phyloP scores from a whole-genome alignment of 805 yeast species.

The Schwanniomyces yamadae region DNA sequence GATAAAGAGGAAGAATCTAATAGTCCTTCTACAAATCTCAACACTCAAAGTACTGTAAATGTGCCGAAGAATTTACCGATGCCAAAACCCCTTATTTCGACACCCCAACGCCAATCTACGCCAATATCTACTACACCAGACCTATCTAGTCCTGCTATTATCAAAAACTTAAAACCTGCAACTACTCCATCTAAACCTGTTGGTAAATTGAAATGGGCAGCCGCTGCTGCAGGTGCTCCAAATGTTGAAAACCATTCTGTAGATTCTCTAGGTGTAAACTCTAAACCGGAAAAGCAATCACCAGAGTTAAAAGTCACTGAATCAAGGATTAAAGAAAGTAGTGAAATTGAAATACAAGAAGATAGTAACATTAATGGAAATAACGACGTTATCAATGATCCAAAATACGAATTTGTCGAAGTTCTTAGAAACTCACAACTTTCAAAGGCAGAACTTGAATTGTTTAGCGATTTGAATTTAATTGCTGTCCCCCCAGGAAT shows the following conservation, averaged over 20 bases:
- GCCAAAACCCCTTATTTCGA: not conserved
- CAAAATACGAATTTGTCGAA: constrained; percentile 16
- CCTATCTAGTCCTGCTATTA: constrained; percentile 36
- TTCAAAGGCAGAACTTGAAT: constrained; percentile 27
- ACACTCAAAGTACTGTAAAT: not conserved
- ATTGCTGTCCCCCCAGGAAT: constrained; percentile 41
- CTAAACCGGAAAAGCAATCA: not conserved
- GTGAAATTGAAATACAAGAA: not conserved
- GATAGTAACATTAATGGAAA: not conserved
- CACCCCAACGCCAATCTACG: constrained; percentile 7
- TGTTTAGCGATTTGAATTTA: constrained; percentile 36
- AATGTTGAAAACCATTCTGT: constrained; percentile 4
- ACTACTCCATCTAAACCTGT: constrained; percentile 52
- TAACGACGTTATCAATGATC: not conserved
- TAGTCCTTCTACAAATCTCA: not conserved
- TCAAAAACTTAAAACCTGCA: constrained; percentile 52
- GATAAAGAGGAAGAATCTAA: constrained; percentile 1
- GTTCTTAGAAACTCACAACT: constrained; percentile 32
- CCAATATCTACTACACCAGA: constrained; percentile 24
- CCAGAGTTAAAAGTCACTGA: not conserved
- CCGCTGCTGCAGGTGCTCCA: constrained; percentile 40
- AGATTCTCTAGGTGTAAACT: not conserved
- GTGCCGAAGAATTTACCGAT: not conserved
- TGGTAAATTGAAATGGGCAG: constrained; percentile 56
- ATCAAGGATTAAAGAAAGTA: too few relatives aligned